These are phyloP conservation scores for Solanum chmielewskii DNA, from an alignment of 257 asterid genomes.

Conservation along the genomic window DNA sequence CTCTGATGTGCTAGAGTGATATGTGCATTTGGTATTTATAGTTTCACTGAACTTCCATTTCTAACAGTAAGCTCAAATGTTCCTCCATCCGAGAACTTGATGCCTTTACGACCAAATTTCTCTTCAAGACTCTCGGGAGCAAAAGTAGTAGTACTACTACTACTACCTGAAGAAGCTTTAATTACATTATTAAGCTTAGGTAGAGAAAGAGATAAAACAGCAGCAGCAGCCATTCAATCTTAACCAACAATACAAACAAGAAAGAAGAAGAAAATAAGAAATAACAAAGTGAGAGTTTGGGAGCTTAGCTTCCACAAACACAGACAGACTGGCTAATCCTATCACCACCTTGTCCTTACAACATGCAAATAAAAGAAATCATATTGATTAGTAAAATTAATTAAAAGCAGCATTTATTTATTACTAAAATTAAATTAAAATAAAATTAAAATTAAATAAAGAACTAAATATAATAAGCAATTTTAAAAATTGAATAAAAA, in stretches of 20 bases:
- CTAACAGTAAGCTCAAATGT: constrained; percentile 58
- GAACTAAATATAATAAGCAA: too few species aligned
- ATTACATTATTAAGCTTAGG: constrained; percentile 17
- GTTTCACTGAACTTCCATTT: constrained; percentile 72
- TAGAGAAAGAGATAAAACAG: constrained; percentile 44
- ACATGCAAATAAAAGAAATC: too few species aligned
- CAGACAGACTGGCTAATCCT: constrained; percentile 1
- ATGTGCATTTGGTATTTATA: constrained; percentile 51
- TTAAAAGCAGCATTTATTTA: too few species aligned
- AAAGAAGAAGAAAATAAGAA: neutral
- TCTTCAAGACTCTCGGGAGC: constrained; percentile 34
- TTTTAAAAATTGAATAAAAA: too few species aligned
- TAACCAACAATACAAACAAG: neutral
- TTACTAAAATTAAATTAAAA: too few species aligned
- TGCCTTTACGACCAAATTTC: constrained; percentile 63
- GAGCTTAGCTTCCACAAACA: neutral
- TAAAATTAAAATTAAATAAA: too few species aligned
- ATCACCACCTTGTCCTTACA: neutral
- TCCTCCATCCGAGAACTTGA: constrained; percentile 33
- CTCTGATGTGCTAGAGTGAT: constrained; percentile 6
- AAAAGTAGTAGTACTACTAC: constrained; percentile 3
- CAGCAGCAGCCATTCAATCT: constrained; percentile 36
- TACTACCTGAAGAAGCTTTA: constrained; percentile 17
- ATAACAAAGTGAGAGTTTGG: neutral
- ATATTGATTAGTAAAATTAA: too few species aligned